These are phyloP conservation scores for Aspergillus sp. DNA, from an alignment of 2,329 filamentous ascomycete species.

Conservation along the genomic window DNA sequence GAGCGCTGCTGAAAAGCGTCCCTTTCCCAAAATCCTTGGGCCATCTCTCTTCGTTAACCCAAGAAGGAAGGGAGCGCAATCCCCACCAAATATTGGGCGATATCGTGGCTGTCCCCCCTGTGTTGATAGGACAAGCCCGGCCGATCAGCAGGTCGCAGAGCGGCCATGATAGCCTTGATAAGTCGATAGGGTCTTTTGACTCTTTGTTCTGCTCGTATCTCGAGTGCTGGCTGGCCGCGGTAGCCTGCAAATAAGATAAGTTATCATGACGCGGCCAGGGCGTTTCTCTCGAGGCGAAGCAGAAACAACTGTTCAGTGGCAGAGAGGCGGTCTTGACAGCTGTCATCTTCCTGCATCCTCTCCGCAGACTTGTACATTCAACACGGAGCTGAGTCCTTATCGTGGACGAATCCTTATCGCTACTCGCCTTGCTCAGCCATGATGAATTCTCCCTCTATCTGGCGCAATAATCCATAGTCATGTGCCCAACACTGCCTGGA, in stretches of 20 bases:
- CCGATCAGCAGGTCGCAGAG: slow-evolving; percentile 24
- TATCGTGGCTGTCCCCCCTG: slow-evolving; percentile 20
- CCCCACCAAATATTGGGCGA: slow-evolving; percentile 19
- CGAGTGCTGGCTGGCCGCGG: slow-evolving; percentile 5
- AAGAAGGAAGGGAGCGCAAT: slow-evolving; percentile 2
- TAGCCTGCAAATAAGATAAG: slow-evolving; percentile 3
- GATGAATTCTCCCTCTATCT: neutral
- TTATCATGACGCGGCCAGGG: slow-evolving; percentile 1
- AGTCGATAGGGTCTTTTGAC: neutral
- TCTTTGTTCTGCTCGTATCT: neutral
- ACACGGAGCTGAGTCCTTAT: neutral
- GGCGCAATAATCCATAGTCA: neutral
- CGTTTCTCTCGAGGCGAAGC: neutral
- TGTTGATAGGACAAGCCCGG: slow-evolving; percentile 27
- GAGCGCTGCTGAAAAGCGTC: no score
- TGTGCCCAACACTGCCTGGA: neutral
- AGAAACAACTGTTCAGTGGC: slow-evolving; percentile 6
- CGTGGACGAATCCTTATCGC: neutral
- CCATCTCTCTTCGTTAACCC: slow-evolving; percentile 4
- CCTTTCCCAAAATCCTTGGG: neutral
- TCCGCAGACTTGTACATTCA: neutral
- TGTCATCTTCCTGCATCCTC: neutral
- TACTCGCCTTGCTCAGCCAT: neutral
- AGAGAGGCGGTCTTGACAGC: neutral
- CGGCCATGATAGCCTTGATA: neutral